phyloP scores from a whole-genome alignment of 163 green algal genomes.

The Prototheca wickerhamii region DNA sequence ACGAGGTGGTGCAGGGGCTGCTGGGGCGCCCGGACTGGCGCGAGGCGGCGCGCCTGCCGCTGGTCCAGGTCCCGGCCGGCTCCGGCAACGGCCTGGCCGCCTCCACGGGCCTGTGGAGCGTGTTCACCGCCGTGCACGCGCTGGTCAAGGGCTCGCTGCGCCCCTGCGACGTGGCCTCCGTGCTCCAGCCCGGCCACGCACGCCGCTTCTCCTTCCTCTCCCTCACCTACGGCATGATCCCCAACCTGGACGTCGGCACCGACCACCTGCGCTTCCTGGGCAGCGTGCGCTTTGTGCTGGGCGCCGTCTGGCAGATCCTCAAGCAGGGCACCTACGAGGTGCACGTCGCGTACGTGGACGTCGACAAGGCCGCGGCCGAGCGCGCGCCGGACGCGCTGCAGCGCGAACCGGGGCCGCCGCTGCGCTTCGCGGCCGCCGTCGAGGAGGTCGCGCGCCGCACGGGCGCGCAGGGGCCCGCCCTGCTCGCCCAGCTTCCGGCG shows the following conservation, averaged over 20 bases:
- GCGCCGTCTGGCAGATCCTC: constrained; percentile 44
- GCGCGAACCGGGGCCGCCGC: background rate
- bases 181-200: constrained; percentile 26
- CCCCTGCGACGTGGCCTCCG: constrained; percentile 33
- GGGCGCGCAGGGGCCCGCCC: no score
- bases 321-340: constrained; percentile 12
- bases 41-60: constrained; percentile 20
- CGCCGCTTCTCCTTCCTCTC: constrained; percentile 43
- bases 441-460: no score
- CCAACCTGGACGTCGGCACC: constrained; percentile 41
- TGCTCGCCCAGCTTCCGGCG: background rate
- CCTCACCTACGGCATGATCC: constrained; percentile 42
- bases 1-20: constrained; percentile 60
- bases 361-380: background rate
- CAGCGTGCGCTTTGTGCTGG: constrained; percentile 41
- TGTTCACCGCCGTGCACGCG: constrained; percentile 37
- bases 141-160: constrained; percentile 30
- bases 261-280: constrained; percentile 53
- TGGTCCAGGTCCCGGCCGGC: constrained; percentile 51
- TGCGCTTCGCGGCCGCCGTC: background rate
- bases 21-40: constrained; percentile 55
- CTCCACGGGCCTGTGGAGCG: constrained; percentile 46
- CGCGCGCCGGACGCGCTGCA: background rate
- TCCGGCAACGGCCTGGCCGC: constrained; percentile 64
- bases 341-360: background rate